Conservation (phyloP, 2,329 filamentous ascomycete species). For the Venturia nashicola region DNA sequence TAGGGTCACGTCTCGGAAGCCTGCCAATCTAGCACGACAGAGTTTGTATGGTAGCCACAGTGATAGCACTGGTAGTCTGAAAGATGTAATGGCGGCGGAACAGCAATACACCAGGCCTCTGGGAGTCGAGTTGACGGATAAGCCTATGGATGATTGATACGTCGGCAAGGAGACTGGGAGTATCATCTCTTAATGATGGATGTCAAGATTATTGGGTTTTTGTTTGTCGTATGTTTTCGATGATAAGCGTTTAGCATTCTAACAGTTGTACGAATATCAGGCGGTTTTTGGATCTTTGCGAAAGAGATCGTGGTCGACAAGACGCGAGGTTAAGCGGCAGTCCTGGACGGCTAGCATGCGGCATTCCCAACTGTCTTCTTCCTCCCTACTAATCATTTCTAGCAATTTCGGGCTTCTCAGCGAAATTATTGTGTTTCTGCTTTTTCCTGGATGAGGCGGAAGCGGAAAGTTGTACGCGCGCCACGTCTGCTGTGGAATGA, state of each 20-base stretch:
- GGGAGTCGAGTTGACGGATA: constrained; percentile 59
- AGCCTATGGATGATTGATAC: constrained; percentile 60
- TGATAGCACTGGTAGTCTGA: constrained; percentile 27
- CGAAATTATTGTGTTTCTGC: neutral
- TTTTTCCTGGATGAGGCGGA: neutral
- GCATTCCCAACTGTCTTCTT: neutral
- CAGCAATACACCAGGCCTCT: constrained; percentile 18
- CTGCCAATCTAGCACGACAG: constrained; percentile 14
- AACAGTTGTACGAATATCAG: neutral
- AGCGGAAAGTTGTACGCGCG: neutral
- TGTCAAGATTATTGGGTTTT: neutral
- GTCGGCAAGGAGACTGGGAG: neutral
- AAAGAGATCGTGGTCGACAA: neutral
- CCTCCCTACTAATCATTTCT: neutral
- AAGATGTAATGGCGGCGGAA: constrained; percentile 20
- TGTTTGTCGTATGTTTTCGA: neutral
- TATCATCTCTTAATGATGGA: neutral
- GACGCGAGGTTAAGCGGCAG: neutral
- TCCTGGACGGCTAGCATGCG: neutral
- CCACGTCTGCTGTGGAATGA: neutral
- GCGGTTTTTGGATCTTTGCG: neutral
- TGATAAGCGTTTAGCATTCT: neutral
- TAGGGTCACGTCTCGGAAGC: neutral
- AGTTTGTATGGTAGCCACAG: constrained; percentile 18
- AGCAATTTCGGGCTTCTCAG: neutral